Evolutionary conservation across 257 asterid genomes (phyloP).

Genomic region (Nicotiana obtusifolia): DNA sequence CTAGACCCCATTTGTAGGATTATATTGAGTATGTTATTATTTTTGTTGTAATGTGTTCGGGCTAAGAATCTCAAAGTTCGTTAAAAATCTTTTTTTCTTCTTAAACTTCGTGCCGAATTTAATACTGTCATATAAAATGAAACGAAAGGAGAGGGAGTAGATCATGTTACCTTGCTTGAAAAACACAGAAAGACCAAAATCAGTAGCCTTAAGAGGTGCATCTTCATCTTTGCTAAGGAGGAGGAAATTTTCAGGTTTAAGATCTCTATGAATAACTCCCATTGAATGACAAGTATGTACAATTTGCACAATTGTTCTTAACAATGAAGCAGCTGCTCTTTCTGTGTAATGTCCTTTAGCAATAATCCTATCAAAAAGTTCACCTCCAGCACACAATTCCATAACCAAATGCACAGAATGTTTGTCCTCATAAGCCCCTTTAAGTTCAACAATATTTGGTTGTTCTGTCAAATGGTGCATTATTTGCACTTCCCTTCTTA

Average conservation of each 20-base stretch:
- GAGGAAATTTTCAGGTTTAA: slow-evolving; percentile 63
- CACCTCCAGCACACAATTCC: slow-evolving; percentile 67
- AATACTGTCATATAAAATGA: not conserved
- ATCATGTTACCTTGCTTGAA: slow-evolving; percentile 40
- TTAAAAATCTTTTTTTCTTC: too few relatives aligned
- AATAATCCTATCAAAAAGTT: slow-evolving; percentile 54
- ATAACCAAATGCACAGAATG: slow-evolving; percentile 56
- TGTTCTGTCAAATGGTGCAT: slow-evolving; percentile 63
- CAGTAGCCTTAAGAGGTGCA: slow-evolving; percentile 63
- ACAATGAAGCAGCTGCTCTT: slow-evolving; percentile 57
- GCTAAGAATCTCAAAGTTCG: too few relatives aligned
- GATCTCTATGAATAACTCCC: slow-evolving; percentile 68
- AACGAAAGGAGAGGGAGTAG: not conserved
- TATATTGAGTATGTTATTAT: too few relatives aligned
- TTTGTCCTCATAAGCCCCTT: slow-evolving; percentile 59
- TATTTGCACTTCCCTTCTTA: slow-evolving; percentile 58
- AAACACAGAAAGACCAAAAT: slow-evolving; percentile 63
- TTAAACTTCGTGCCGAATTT: too few relatives aligned
- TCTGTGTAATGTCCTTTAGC: slow-evolving; percentile 60
- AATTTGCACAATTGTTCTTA: slow-evolving; percentile 55
- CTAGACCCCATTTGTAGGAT: too few relatives aligned
- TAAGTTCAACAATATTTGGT: slow-evolving; percentile 53
- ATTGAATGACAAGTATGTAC: slow-evolving; percentile 59
- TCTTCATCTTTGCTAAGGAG: slow-evolving; percentile 49
- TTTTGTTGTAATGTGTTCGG: too few relatives aligned